Base-by-base conservation (phyloP, 352 stramenopile genomes). In the Globisporangium emineosum region DNA sequence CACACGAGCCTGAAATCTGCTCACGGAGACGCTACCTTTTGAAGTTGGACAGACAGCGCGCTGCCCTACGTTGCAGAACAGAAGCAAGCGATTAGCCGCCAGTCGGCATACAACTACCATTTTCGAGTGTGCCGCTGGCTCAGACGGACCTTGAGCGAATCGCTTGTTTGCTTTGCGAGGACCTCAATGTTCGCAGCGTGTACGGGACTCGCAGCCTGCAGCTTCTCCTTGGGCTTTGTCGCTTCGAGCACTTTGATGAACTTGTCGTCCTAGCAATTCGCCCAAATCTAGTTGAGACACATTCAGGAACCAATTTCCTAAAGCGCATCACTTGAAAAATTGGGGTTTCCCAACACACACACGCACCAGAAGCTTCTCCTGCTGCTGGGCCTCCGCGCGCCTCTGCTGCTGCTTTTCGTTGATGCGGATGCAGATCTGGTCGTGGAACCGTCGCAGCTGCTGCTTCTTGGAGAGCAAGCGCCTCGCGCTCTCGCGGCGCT, bases 371-470 rank as follows among this genome's bases (percentile, higher is more conserved):
- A 61, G 47, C 60, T 78, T 72, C 10, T 65, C 59, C 23, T 62
- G 60, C n/a, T 60, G 60, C 33, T 72, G 65, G 21, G 60, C 35
- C 37, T 75, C 50, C 52, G 73, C 56, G 2, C 70, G 78, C 42
- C 83, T 69, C 65, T 81, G 64, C 15, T 72, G 56, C 57, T 81
- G 75, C 53, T 67, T 72, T 15, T 76, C 78, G 25, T 71, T 81
- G 32, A 91, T 80, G 5, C 79, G 77, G 27, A 71, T 51, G 63
- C 82, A 91, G 25, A 86, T 83, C 56, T 88, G 78, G 15, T 78
- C 75, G 50, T 86, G 80, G 56, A 91, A 91, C 25, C 72, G 70
- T 30, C 75, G 77, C 47, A 91, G 61, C 42, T 86, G 61, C 49
- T 75, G 71, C 15, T 76, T 73, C 50, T 82, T 76, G 3, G 54